phyloP scores from a whole-genome alignment of 768 basidiomycete species.

The Hygrocybe punicea region DNA sequence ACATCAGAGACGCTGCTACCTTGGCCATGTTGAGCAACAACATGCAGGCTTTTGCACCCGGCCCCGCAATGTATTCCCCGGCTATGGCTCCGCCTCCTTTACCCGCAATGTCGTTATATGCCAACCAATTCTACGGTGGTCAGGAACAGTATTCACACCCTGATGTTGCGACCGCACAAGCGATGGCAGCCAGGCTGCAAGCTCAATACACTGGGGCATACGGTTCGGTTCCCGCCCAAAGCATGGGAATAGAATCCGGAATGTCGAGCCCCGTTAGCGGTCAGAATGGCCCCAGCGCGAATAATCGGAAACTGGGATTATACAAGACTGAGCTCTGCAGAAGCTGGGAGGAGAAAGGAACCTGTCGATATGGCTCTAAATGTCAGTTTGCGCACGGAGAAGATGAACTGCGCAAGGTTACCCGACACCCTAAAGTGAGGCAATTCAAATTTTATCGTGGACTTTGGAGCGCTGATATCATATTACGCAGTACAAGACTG shows the following conservation, averaged over 20 bases:
- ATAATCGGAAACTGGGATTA: conserved; percentile 84
- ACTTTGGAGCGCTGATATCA: conserved; percentile 17
- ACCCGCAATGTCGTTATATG: conserved; percentile 58
- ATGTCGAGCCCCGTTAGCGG: conserved; percentile 45
- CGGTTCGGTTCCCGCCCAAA: conserved; percentile 32
- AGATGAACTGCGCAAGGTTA: conserved; percentile 79
- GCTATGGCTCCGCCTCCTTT: conserved; percentile 40
- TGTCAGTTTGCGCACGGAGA: conserved; percentile 94
- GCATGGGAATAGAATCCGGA: conserved; percentile 30
- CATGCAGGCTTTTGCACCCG: conserved; percentile 50
- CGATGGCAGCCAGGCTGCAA: conserved; percentile 64
- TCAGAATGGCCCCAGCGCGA: conserved; percentile 74
- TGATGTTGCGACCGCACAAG: conserved; percentile 52
- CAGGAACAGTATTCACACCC: conserved; percentile 54
- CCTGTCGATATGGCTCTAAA: conserved; percentile 81
- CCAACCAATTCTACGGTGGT: conserved; percentile 65
- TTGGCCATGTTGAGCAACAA: conserved; percentile 58
- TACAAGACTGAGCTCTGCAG: conserved; percentile 90
- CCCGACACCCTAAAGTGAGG: conserved; percentile 85
- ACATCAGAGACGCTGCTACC: conserved; percentile 67
- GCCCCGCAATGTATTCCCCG: conserved; percentile 54
- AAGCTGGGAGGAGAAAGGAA: conserved; percentile 90
- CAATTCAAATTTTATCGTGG: conserved; percentile 5
- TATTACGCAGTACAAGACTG: conserved; percentile 75
- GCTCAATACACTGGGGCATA: conserved; percentile 59